Evolutionary conservation across 805 yeast species (phyloP), one percentile per base, ranked within the genome.

Genomic region (Yamadazyma philogaea): DNA sequence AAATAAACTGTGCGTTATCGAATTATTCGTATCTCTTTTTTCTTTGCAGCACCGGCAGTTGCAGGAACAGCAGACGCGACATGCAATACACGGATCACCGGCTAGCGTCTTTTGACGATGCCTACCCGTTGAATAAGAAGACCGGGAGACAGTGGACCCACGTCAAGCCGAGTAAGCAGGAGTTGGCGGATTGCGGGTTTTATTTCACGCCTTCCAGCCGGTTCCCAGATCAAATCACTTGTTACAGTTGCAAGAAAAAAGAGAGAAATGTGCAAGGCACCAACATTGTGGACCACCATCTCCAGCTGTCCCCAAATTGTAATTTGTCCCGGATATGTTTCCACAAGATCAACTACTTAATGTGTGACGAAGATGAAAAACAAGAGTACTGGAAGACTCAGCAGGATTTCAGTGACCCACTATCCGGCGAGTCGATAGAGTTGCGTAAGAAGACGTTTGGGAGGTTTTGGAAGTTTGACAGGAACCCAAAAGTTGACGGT

Each of bases 151-250:
- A 54, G 30, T 60, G 63, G 64, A 44, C 54, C 12, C 47, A 52
- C 19, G 43, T 44, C 12, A 38, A 34, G 11, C 60, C 57, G 11
- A 41, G 45, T 17, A 33, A 39, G 15, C 53, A 45, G 18, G 45
- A 46, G 3, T 40, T 82, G 65, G 82, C 82, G 1, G 65, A 66
- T 37, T 71, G 77, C 15, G 90, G 91, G 0, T 78, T 84, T 63
- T 78, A 66, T 60, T 84, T 64, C 57, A 70, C 74, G 37, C 89
- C 81, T 24, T 64, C 68, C 10, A 64, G 69, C 40, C 60, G 64
- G 24, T 61, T 68, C 34, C 60, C 54, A 3, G 82, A 78, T 51
- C 71, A 78, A 40, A 77, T 77, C 7, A 70, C 79, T 12, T 84
- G 91, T 59, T 74, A 72, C 41, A 64, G 70, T 52, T 84, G 91